phyloP scores from a whole-genome alignment of 78 protist species.

The Dictyostelium capitatum region DNA sequence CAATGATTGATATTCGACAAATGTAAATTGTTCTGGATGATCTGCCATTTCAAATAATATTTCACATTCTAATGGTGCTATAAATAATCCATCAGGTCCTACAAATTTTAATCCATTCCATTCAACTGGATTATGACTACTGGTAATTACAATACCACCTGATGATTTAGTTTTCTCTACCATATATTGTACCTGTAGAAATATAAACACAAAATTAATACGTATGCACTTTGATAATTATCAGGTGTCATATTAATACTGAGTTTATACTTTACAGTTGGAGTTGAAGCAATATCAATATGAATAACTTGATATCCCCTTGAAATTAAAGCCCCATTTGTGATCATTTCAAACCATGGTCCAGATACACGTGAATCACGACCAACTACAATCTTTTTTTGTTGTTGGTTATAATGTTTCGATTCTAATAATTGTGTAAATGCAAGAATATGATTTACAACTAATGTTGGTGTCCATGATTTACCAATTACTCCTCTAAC shows the following conservation, averaged over 20 bases:
- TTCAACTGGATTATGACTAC: constrained; percentile 89
- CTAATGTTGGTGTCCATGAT: constrained; percentile 72
- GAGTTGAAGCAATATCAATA: constrained; percentile 83
- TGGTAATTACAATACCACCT: constrained; percentile 92
- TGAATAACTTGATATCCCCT: constrained; percentile 78
- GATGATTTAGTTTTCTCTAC: constrained; percentile 49
- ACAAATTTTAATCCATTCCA: constrained; percentile 92
- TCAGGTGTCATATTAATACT: not conserved
- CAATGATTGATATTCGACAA: not conserved
- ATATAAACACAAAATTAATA: not conserved
- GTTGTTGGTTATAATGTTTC: constrained; percentile 18
- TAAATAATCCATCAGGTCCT: constrained; percentile 85
- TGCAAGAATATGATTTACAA: constrained; percentile 73
- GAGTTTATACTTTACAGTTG: too few species aligned
- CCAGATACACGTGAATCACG: constrained; percentile 91
- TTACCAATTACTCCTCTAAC: constrained; percentile 91
- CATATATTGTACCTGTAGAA: constrained; percentile 80
- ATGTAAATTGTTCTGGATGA: constrained; percentile 8
- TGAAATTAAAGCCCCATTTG: constrained; percentile 44
- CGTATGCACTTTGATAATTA: not conserved
- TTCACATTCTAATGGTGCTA: constrained; percentile 71
- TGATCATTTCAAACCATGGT: constrained; percentile 81
- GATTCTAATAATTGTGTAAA: constrained; percentile 60
- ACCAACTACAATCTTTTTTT: constrained; percentile 87
- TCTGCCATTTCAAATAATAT: constrained; percentile 77